Evolutionary conservation across 192 early-diverging fungal species (phyloP), one percentile per base, ranked within the genome.

Genomic region (Funneliformis mosseae): DNA sequence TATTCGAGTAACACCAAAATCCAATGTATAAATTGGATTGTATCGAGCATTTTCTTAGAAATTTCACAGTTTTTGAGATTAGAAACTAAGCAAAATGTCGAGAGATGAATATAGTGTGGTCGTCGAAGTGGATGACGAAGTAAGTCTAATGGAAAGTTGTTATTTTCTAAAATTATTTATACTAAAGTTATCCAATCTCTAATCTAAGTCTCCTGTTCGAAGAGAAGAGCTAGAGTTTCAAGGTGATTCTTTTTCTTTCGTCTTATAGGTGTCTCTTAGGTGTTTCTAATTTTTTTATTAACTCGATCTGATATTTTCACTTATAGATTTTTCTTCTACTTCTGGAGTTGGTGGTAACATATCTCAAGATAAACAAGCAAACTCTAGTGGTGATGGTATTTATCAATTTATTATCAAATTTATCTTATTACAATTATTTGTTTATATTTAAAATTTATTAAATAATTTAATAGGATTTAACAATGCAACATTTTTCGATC

Each of bases 51-150:
- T 33, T 33, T 33, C 33, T 33, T 33, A 2, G 43, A 45, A 4
- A 0, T 10, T 45, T 9, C 5, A 45, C 43, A 45, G 43, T 45
- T 7, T 45, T 45, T 45, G 9, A 45, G 43, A 9, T 45, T 45
- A 9, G 43, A 45, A 45, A 45, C 5, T 45, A 33, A 4, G 0
- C 50, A 73, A 45, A 50, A 87, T 87, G 86, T 64, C 84, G 11
- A 80, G 72, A 62, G 85, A 81, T 23, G 81, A 85, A 48, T 87
- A 87, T 68, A 87, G 85, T 82, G 86, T 85, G 28, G 79, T 87
- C 41, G 84, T 87, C 25, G 86, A 87, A 62, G 84, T 87, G 84
- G 86, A 87, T 39, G 84, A 85, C n/a, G 82, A 87, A 71, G 50
- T 62, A 62, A 21, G 18, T 55, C 50, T 14, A 55, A 46, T 50